Evolutionary conservation across 1,284 basidiomycete species (phyloP).

Genomic region (Ganoderma multipileum): DNA sequence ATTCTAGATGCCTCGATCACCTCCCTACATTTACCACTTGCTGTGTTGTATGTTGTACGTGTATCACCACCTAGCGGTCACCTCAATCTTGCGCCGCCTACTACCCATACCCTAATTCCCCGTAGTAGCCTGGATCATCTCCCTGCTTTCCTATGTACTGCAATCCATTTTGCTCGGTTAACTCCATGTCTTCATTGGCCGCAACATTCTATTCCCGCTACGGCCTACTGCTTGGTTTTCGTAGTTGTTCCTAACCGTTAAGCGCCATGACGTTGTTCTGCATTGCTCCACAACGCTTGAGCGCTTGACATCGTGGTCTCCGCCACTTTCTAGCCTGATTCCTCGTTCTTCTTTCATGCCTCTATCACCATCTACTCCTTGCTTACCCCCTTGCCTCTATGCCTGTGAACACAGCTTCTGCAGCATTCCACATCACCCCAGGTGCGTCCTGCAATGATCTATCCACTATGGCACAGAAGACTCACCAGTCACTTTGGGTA

Average conservation of each 20-base stretch:
- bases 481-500: background rate
- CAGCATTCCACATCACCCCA: conserved; percentile 60
- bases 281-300: background rate
- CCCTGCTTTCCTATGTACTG: conserved; percentile 5
- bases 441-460: conserved; percentile 39
- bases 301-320: background rate
- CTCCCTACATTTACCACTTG: conserved; percentile 9
- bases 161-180: background rate
- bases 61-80: conserved; percentile 22
- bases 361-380: background rate
- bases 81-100: background rate
- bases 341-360: background rate
- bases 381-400: conserved; percentile 38
- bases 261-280: background rate
- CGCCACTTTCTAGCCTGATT: background rate
- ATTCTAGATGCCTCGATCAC: conserved; percentile 19
- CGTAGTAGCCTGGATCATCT: conserved; percentile 3
- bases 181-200: background rate
- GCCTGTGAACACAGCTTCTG: conserved; percentile 59
- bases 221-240: background rate
- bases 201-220: background rate
- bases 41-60: conserved; percentile 28
- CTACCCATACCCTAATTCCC: conserved; percentile 9
- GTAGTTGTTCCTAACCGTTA: background rate
- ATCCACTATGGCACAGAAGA: background rate